Evolutionary conservation across 2,329 filamentous ascomycete genomes (phyloP), one percentile per base, ranked within the genome.

Genomic region (Cladophialophora psammophila): DNA sequence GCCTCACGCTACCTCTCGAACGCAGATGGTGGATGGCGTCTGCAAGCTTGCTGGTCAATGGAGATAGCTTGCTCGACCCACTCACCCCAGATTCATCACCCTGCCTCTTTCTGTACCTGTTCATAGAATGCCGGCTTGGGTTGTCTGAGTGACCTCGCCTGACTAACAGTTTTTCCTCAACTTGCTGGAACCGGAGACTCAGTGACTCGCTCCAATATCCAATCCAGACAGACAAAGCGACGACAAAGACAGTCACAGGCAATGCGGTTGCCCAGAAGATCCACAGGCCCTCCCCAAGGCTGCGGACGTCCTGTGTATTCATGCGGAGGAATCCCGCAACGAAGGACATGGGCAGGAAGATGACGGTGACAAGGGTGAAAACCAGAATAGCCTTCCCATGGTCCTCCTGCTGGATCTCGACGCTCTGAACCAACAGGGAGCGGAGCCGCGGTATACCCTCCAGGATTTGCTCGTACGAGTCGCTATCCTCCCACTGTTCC

Each of bases 291-390:
- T 40, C 38, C 8, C 10, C 38, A 15, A 40, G 38, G 10, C 13
- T 40, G 38, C 38, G 38, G 10, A 40, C 13, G 13, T 40, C 9
- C 38, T 40, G 8, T 12, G 38, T 63, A 34, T 76, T 76, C 76
- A 78, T 78, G 35, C 76, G 75, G n/a, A 78, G 56, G 60, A 75
- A 77, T 56, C 73, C 71, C 0, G 76, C 71, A 32, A 78, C 67
- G 40, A 78, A 78, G 5, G 74, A 75, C 26, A 77, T 58, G 2
- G 76, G 76, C 42, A 77, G 60, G 60, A 78, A 78, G 4, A 76
- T 70, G 5, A 75, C 67, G 0, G 76, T 74, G 8, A 77, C 74
- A 26, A 77, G 71, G 0, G 76, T 77, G 58, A 78, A 77, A 1
- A 77, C 69, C 1, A 76, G 58, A 38, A 78, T 75, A 0, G 75